Evolutionary conservation across 441 rosid species (phyloP), one percentile per base, ranked within the genome.

Genomic region (Gossypium laxum): DNA sequence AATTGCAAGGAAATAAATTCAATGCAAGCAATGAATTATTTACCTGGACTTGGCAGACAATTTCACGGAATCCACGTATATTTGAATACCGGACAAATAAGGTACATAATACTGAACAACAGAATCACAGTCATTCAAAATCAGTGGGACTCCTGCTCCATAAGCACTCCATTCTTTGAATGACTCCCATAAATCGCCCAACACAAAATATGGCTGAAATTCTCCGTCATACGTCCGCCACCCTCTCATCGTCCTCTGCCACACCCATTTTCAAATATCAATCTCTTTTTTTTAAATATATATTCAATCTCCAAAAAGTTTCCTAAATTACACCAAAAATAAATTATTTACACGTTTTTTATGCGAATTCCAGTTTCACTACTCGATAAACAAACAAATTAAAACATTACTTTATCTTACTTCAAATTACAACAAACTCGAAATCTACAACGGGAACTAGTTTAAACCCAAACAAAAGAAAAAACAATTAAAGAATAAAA

Each of bases 81-180:
- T 71, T 72, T 84, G 87, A 58, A 84, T 82, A 6, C 83, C 87
- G 0, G 87, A 84, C 30, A 84, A 69, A 68, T 80, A 84, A 1
- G 87, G 87, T 2, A 84, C 87, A 54, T 84, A 84, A 69, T 84
- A 84, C 69, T 84, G 85, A 26, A 80, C 73, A 58, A 82, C 85
- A 70, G 28, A 34, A 47, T 82, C 74, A 21, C 75, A 76, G 11
- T 74, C 83, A 76, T 84, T 76, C 32, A 84, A 77, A 41, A 78
- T 67, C 67, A 84, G 67, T 5, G 87, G 87, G 48, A 80, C 87
- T 48, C 87, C 87, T 1, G 70, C 81, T 1, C 87, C 87, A 50
- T 80, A 84, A 7, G 80, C 85, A 64, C 87, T 84, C 87, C 87
- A 82, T 69, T 82, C 87, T 71, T 55, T 76, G 61, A 81, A 82